A percentile compares a stretch with the other conserved stretches of the same genome.
Conservation (phyloP, 805 yeast genomes). For the Lachancea quebecensis region DNA sequence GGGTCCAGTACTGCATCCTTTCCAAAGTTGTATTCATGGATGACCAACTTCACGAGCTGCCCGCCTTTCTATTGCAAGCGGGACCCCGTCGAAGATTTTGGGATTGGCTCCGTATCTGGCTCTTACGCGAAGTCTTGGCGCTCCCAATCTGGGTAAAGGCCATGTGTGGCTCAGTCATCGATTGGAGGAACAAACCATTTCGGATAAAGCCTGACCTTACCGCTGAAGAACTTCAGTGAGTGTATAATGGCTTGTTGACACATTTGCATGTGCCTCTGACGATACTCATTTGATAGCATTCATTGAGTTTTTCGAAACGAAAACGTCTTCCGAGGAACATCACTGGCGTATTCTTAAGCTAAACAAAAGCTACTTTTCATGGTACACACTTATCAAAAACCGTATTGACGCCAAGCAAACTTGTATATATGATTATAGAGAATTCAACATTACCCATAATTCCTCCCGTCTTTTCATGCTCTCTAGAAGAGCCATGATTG, state of each 20-base stretch:
- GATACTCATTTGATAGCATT: no score
- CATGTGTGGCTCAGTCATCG: conserved; percentile 66
- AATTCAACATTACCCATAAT: no score
- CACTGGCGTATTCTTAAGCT: no score
- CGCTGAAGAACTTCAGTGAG: conserved; percentile 46
- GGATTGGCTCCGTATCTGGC: conserved; percentile 46
- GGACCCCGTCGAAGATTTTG: conserved; percentile 14
- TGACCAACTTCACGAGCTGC: conserved; percentile 18
- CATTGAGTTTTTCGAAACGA: no score
- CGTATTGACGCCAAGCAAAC: no score
- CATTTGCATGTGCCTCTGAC: no score
- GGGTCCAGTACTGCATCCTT: conserved; percentile 46
- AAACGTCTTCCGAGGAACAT: no score
- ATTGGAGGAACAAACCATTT: conserved; percentile 77
- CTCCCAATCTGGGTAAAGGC: conserved; percentile 80
- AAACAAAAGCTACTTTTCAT: no score
- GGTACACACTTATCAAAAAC: no score
- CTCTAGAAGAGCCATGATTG: no score
- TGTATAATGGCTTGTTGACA: background rate
- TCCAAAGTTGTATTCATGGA: conserved; percentile 25
- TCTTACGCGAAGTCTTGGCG: conserved; percentile 63
- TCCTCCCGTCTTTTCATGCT: no score
- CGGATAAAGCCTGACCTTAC: conserved; percentile 64
- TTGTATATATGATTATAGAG: no score
- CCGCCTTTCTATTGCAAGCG: conserved; percentile 26